Evolutionary conservation across 148 eudicot genomes (phyloP), one percentile per base, ranked within the genome.

Genomic region (Rhododendron williamsianum): DNA sequence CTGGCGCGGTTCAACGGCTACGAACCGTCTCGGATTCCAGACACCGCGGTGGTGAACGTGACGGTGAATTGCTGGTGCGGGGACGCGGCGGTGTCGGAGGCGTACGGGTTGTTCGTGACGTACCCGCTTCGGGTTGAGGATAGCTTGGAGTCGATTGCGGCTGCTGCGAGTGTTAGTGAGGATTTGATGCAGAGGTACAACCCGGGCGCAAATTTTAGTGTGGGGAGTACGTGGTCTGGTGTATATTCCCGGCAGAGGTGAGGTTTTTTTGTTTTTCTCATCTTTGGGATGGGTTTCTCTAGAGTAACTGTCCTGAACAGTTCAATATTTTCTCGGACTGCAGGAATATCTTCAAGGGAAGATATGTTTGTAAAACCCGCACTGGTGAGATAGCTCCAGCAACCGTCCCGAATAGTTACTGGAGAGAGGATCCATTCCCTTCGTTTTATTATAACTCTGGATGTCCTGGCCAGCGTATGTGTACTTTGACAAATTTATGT

Each of bases 1-100:
- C 9, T 93, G 88, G 76, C 83, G 91, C 56, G 67, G 73, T 88
- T n/a, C 80, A 95, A 94, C 86, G 56, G 76, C 43, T 92, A 90
- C 56, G 18, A 58, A 19, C 72, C 91, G 4, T 81, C 7, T n/a
- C 74, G 30, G 15, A 45, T 95, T 33, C 91, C 92, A 4, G 79
- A 45, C 52, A 5, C 1, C 30, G 90, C 63, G 11, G 45, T 21
- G 65, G 23, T 95, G 76, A 93, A 87, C 46, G 95, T 95, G 85
- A 80, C 87, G 15, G 94, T 95, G 77, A 94, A 91, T 78, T 95
- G 97, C 63, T 89, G 91, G 46, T 95, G 98, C 82, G 98, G 98
- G 74, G 82, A 95, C 85, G 76, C 27, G 45, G 35, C 87, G 60
- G 93, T 95, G 82, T 91, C 92, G 7, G 63, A 81, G 52, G 91